Evolutionary conservation across 2,329 filamentous ascomycete species (phyloP), one percentile per base, ranked within the genome.

Genomic region (Apiospora pterosperma): DNA sequence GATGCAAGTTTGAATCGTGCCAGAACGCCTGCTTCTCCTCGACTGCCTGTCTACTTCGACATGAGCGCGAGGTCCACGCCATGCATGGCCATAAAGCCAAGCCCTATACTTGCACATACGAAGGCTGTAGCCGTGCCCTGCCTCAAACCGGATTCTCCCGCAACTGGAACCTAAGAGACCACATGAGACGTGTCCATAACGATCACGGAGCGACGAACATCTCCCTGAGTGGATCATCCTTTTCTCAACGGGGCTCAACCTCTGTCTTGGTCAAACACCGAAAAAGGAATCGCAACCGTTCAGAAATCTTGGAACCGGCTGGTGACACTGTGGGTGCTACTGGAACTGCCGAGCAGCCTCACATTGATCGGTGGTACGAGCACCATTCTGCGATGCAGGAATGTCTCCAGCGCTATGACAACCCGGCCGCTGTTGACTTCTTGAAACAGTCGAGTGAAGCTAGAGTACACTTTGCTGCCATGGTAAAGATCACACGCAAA

Each of bases 21-120:
- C 88, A 92, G 77, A 92, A 93, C 75, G 88, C 93, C 69, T 90
- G 92, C 52, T 98, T 98, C 79, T 97, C 95, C 19, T 97, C 95
- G 44, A 97, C 95, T 67, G 95, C 95, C 39, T 97, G 95, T 78
- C 87, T 97, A 31, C 91, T 97, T 67, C 92, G 95, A 67, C 95
- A 98, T 75, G 95, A 97, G 82, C 90, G 95, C 66, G 95, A 98
- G 81, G 94, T 94, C 61, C 95, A 98, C 76, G 94, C 93, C 71
- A 92, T 97, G 85, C 95, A 97, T 76, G 94, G 94, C 68, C 94
- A 97, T 72, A 93, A 93, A 67, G 91, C 95, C 73, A 95, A 96
- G 79, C 94, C 95, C 16, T 94, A 95, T 76, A 87, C 96, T 62
- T 98, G 95, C 86, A 88, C 89, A 66, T 96, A 95, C 78, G 85